Conservation (phyloP, 108 stramenopile species). For the Schizochytrium sp. region DNA sequence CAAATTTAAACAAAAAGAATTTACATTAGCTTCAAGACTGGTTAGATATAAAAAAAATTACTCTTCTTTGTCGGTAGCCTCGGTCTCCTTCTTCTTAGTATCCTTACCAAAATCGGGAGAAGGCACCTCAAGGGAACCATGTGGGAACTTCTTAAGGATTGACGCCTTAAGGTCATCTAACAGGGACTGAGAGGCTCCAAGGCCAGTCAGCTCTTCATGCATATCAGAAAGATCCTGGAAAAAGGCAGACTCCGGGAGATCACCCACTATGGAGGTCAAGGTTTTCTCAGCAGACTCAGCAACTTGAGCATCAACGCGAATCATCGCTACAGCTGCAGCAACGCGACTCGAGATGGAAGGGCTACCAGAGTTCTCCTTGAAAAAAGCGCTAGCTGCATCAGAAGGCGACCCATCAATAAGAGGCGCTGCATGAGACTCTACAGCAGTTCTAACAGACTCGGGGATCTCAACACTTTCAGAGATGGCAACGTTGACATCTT, state of each 20-base stretch:
- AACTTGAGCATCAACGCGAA: not conserved
- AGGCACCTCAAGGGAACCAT: not conserved
- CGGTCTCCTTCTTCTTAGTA: not conserved
- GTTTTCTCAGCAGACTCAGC: not conserved
- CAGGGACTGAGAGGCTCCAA: not conserved
- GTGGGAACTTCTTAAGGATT: not conserved
- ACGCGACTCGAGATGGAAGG: not conserved
- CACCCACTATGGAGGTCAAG: not conserved
- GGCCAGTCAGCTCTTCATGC: not conserved
- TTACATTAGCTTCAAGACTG: not conserved
- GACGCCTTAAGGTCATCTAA: not conserved
- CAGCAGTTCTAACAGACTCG: not conserved
- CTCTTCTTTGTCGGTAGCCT: not conserved
- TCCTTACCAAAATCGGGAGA: slow-evolving; percentile 1
- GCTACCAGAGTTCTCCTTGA: not conserved
- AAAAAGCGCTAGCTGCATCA: not conserved
- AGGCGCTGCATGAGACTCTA: not conserved
- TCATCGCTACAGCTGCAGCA: slow-evolving; percentile 14
- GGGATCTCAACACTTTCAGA: not conserved
- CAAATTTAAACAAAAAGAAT: not conserved
- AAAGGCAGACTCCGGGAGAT: not conserved
- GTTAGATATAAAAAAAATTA: not conserved
- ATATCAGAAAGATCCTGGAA: slow-evolving; percentile 21
- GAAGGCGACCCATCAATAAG: not conserved
- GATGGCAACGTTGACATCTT: not conserved